Evolutionary conservation across 2,329 filamentous ascomycete genomes (phyloP).

Genomic region (Chrysosphaeria jannelii): DNA sequence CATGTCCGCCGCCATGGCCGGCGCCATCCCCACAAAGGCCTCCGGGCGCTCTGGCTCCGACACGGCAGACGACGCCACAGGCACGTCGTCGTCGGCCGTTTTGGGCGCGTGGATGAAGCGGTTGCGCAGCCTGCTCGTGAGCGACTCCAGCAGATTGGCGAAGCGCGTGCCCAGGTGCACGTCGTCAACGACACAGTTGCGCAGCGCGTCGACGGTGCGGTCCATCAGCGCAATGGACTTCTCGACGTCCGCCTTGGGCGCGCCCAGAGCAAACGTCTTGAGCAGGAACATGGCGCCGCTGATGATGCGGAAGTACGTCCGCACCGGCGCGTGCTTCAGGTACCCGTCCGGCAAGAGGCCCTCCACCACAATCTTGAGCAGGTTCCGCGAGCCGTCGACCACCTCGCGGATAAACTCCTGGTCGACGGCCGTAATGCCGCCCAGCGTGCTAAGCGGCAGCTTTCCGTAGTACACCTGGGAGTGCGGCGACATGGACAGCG

Average conservation of each 20-base stretch:
- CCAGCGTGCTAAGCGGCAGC: constrained; percentile 30
- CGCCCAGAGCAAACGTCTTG: constrained; percentile 59
- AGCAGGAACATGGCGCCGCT: constrained; percentile 62
- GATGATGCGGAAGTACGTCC: constrained; percentile 67
- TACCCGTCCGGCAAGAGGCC: constrained; percentile 44
- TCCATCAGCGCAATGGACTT: constrained; percentile 49
- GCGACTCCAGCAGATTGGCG: constrained; percentile 49
- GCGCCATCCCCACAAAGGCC: too few relatives aligned
- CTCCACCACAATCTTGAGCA: constrained; percentile 50
- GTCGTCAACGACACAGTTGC: constrained; percentile 56
- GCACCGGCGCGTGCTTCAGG: constrained; percentile 54
- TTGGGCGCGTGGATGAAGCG: constrained; percentile 39
- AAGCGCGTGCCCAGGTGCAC: constrained; percentile 66
- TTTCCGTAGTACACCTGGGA: constrained; percentile 34
- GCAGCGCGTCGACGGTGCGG: constrained; percentile 39
- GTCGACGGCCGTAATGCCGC: constrained; percentile 32
- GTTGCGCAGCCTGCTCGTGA: constrained; percentile 43
- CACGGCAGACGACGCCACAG: not conserved
- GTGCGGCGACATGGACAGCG: constrained; percentile 22
- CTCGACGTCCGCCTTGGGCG: constrained; percentile 47
- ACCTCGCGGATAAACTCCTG: constrained; percentile 49
- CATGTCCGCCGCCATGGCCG: not conserved
- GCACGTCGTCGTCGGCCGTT: not conserved
- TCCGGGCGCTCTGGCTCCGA: too few relatives aligned
- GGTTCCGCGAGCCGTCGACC: constrained; percentile 44